A percentile compares a stretch with the other conserved stretches of the same genome.
Conservation (phyloP, 805 yeast species). For the Yamadazyma tumulicola region DNA sequence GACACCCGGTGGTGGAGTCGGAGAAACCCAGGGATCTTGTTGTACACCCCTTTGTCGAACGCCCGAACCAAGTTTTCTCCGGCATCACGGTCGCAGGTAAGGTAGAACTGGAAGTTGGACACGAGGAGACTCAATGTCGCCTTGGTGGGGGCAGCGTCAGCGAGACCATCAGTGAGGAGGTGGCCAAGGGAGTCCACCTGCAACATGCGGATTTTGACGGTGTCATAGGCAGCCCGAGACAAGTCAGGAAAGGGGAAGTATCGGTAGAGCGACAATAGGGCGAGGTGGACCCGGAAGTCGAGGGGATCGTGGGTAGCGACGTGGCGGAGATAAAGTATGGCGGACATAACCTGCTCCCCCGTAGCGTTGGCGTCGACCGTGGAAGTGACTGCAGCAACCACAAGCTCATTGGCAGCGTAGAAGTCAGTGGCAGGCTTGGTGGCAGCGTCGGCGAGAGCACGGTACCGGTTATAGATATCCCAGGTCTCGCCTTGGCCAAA, state of each 20-base stretch:
- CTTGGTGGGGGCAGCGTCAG: slow-evolving; percentile 34
- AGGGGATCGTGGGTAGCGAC: slow-evolving; percentile 56
- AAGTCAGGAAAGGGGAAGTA: slow-evolving; percentile 50
- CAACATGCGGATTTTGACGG: slow-evolving; percentile 64
- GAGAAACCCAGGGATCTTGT: slow-evolving; percentile 64
- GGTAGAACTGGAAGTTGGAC: slow-evolving; percentile 46
- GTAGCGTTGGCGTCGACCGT: slow-evolving; percentile 10
- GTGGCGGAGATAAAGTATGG: slow-evolving; percentile 56
- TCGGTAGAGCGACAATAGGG: slow-evolving; percentile 66
- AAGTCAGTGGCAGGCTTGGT: slow-evolving; percentile 45
- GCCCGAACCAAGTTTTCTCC: slow-evolving; percentile 48
- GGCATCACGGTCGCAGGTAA: slow-evolving; percentile 51
- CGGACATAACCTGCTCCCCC: slow-evolving; percentile 24
- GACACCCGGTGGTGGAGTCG: slow-evolving; percentile 53
- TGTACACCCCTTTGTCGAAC: slow-evolving; percentile 56
- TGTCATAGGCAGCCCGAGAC: slow-evolving; percentile 49
- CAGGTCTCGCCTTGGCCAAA: slow-evolving; percentile 25
- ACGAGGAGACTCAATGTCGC: slow-evolving; percentile 31
- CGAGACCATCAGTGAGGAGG: slow-evolving; percentile 34
- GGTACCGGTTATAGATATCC: slow-evolving; percentile 18
- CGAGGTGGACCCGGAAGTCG: slow-evolving; percentile 67
- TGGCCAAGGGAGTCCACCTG: slow-evolving; percentile 71
- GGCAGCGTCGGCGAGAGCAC: slow-evolving; percentile 13
- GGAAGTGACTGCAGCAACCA: slow-evolving; percentile 49
- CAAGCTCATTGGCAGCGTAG: slow-evolving; percentile 63